Percentiles rank a stretch among this genome's conserved stretches.
Evolutionary conservation across 306 rosid species (phyloP).

Genomic region (Dryas octopetala): DNA sequence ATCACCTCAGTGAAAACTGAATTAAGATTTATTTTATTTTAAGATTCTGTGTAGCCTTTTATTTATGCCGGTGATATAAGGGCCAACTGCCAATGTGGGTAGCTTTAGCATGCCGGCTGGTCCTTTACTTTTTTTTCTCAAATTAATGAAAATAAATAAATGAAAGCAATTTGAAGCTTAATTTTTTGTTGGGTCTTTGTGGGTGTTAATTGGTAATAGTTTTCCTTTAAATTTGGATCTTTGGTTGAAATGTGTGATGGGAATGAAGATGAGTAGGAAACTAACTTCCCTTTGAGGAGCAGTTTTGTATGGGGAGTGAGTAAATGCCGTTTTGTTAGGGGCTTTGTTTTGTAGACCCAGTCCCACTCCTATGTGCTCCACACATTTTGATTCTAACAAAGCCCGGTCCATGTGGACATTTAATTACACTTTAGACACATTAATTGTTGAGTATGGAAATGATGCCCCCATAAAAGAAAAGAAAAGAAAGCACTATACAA

Average conservation of each 20-base stretch:
- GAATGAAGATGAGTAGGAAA: slow-evolving; percentile 42
- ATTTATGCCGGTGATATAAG: slow-evolving; percentile 4
- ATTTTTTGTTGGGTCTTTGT: neutral
- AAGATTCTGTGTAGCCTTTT: slow-evolving; percentile 15
- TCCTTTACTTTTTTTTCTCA: neutral
- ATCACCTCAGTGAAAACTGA: neutral
- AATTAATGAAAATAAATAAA: neutral
- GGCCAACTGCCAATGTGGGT: slow-evolving; percentile 21
- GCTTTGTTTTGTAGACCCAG: slow-evolving; percentile 49
- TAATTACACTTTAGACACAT: neutral
- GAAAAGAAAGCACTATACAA: too few species aligned
- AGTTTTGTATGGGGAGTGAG: slow-evolving; percentile 53
- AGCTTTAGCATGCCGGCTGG: slow-evolving; percentile 23
- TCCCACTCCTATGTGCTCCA: slow-evolving; percentile 38
- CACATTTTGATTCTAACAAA: slow-evolving; percentile 26
- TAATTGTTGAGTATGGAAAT: neutral
- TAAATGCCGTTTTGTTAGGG: slow-evolving; percentile 77
- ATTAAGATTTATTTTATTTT: neutral
- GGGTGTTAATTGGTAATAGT: neutral
- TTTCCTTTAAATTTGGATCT: slow-evolving; percentile 68
- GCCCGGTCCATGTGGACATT: slow-evolving; percentile 25
- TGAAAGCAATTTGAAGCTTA: neutral
- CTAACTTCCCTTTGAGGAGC: slow-evolving; percentile 49
- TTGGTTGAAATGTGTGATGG: slow-evolving; percentile 44
- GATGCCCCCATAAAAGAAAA: neutral